Base-by-base conservation (phyloP, 2,329 filamentous ascomycete species). In the Penicillium sp. region DNA sequence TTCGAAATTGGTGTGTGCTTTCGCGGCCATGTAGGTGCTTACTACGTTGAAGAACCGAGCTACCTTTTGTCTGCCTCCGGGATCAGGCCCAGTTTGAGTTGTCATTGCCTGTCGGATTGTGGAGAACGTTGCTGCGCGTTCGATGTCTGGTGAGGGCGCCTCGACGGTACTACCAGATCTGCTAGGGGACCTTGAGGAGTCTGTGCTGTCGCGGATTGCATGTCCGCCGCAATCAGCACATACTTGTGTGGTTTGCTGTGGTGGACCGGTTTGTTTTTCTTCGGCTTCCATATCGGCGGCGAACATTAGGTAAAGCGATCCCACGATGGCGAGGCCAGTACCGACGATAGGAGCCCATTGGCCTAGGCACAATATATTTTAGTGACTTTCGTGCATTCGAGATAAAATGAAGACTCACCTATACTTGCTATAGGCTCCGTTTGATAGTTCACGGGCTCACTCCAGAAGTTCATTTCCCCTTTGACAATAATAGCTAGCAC, bases 401-500 rank as follows among this genome's bases (percentile, higher is more conserved):
- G n/a, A 8, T 39, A 42, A 11, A 22, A 22, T 42, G 19, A 21
- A 27, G 11, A 72, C 79, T 62, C 71, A 85, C 84, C 85, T 49
- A 89, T 78, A 59, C 82, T 86, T 5, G 76, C 76, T 52, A 89
- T 83, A 0, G 85, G 84, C 58, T 90, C 87, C 0, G 84, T 88
- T 58, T 87, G 79, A 57, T 83, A 87, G 0, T 60, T 63, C 3
- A 89, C 76, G 54, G 82, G 83, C 0, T 54, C 21, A 48, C 83
- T 88, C 62, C 80, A 88, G 61, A 89, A 85, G 62, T 90, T 89
- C 31, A 78, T 76, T 70, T 89, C 87, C 0, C 87, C 87, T 0
- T 86, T 70, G 4, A 86, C 75, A 3, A 89, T 43, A 24, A 65
- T 65, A 13, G 57, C 57, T 13, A 63, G 73, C 5, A 87, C 82